phyloP scores from a whole-genome alignment of 371 early-diverging fungal genomes.

The Mortierella sp. region DNA sequence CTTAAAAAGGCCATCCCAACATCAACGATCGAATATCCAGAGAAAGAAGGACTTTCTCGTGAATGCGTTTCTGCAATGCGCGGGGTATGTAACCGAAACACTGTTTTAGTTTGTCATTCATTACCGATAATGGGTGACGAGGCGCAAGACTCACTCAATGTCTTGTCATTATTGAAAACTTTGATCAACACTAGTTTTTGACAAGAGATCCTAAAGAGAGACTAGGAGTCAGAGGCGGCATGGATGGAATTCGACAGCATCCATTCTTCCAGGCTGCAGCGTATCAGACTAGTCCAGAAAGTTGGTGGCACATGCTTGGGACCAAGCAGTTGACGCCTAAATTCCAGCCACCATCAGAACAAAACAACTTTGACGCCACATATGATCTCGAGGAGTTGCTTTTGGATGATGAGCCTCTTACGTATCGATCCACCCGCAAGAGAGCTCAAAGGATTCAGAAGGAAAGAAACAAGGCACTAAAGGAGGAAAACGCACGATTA shows the following conservation, averaged over 20 bases:
- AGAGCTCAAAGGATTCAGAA: constrained; percentile 47
- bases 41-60: constrained; percentile 65
- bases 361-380: constrained; percentile 94
- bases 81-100: constrained; percentile 61
- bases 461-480: constrained; percentile 46
- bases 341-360: constrained; percentile 64
- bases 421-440: constrained; percentile 56
- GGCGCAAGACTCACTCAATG: not conserved
- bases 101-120: not conserved
- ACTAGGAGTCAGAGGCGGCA: constrained; percentile 39
- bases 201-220: constrained; percentile 42
- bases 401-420: constrained; percentile 93
- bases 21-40: constrained; percentile 69
- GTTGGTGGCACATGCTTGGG: constrained; percentile 56
- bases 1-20: constrained; percentile 68
- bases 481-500: constrained; percentile 42
- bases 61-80: constrained; percentile 74
- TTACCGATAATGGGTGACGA: not conserved
- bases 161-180: not conserved
- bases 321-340: constrained; percentile 56
- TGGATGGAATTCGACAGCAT: constrained; percentile 48
- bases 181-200: constrained; percentile 23
- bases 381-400: constrained; percentile 95
- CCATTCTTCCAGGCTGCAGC: constrained; percentile 48
- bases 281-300: constrained; percentile 41